phyloP scores from a whole-genome alignment of 345 rosid species.

The Cardiospermum halicacabum region DNA sequence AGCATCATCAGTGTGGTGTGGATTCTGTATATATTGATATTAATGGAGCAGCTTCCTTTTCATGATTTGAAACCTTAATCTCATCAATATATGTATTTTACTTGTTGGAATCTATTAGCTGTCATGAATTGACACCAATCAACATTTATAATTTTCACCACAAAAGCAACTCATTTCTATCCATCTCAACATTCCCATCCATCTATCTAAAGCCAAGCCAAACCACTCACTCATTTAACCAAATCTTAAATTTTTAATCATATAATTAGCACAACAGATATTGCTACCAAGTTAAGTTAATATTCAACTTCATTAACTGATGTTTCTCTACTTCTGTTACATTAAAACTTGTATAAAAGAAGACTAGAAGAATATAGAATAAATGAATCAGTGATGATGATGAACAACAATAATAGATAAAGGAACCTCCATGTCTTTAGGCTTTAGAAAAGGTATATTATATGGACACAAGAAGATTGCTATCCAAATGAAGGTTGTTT shows the following conservation, averaged over 20 bases:
- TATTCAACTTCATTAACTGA: not conserved
- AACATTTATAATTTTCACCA: conserved; percentile 8
- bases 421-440: conserved; percentile 13
- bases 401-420: not conserved
- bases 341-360: not conserved
- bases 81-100: conserved; percentile 14
- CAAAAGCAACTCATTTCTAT: not conserved
- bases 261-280: too few relatives aligned
- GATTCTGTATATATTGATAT: not conserved
- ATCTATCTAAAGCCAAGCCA: conserved; percentile 7
- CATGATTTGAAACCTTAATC: conserved; percentile 11
- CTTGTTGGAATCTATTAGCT: conserved; percentile 27
- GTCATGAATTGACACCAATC: conserved; percentile 16
- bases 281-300: too few relatives aligned
- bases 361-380: conserved; percentile 1
- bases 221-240: conserved; percentile 1
- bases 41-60: conserved; percentile 7
- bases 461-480: conserved; percentile 2
- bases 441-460: conserved; percentile 7
- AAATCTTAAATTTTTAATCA: not conserved
- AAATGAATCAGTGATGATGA: conserved; percentile 3
- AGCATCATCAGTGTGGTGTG: conserved; percentile 6
- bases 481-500: not conserved
- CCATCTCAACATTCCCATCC: conserved; percentile 15
- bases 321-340: conserved; percentile 1